These are phyloP conservation scores for Pseudocercospora fuligena DNA, from an alignment of 2,329 filamentous ascomycete species.

Conservation along the genomic window DNA sequence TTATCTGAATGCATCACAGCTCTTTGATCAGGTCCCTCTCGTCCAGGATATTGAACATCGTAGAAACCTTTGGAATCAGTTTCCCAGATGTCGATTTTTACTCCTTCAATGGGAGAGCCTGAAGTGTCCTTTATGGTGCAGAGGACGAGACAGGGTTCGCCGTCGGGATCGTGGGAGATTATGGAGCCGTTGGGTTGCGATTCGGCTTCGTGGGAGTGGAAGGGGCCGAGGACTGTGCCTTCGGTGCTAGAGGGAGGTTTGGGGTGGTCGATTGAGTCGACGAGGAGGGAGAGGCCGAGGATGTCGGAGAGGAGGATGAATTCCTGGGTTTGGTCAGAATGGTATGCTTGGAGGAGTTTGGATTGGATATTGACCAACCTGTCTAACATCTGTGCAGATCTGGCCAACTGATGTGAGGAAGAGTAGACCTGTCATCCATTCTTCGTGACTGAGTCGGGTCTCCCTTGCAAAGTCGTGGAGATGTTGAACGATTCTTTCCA, in stretches of 20 bases:
- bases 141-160: conserved; percentile 72
- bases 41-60: conserved; percentile 75
- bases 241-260: conserved; percentile 73
- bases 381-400: conserved; percentile 73
- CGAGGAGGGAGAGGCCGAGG: conserved; percentile 76
- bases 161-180: conserved; percentile 72
- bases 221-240: conserved; percentile 79
- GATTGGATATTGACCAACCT: conserved; percentile 53
- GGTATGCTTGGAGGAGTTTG: background rate
- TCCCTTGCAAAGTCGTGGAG: conserved; percentile 83
- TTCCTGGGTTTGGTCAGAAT: conserved; percentile 37
- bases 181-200: conserved; percentile 58
- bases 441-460: conserved; percentile 73
- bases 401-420: conserved; percentile 76
- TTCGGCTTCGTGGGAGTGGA: conserved; percentile 79
- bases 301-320: conserved; percentile 83
- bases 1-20: conserved; percentile 72
- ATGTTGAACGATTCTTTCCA: conserved; percentile 75
- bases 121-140: conserved; percentile 70
- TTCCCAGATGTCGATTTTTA: conserved; percentile 84
- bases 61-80: conserved; percentile 81
- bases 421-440: conserved; percentile 76
- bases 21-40: conserved; percentile 70
- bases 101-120: conserved; percentile 66
- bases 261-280: conserved; percentile 83